Base-by-base conservation (phyloP, 106 monocot species). In the Acanthochlamys bracteata region DNA sequence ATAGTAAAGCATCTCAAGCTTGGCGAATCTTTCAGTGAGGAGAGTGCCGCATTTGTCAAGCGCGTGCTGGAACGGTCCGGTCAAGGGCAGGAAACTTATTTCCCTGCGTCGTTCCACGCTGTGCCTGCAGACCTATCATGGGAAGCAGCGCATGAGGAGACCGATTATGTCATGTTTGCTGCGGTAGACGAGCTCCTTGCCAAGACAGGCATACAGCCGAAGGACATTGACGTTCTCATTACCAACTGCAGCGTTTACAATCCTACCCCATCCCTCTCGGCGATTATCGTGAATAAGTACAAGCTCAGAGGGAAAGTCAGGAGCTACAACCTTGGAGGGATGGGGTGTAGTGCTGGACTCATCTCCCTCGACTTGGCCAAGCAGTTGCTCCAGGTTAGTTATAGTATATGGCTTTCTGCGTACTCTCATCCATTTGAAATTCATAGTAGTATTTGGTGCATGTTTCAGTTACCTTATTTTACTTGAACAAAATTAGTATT, bases 311-410 rank as follows among this genome's bases (percentile, higher is more conserved):
- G 46, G 6, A 46, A 25, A n/a, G 43, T 69, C 43, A 69, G 13
- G 41, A 69, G 69, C 42, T 69, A 58, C 58, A 69, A 43, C 43
- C 69, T 69, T 59, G 51, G 39, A 10, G 54, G 66, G 19, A 66
- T 66, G 66, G 66, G 66, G 23, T 66, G 66, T 52, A 66, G 59
- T 25, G 69, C 59, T n/a, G 59, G 69, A n/a, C 42, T 69, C 42
- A 57, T 69, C 17, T 57, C 59, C 25, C 24, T 69, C 8, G 69
- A 69, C 25, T 43, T 69, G 0, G 69, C 69, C 24, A 57, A 45
- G 22, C 20, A 42, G 19, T 41, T 58, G 24, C 57, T 69, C 16
- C 59, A 69, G 54, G 66, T 63, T 20, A 10, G 55, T 55, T 2
- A 10, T 2, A n/a, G n/a, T 22, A 3, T 1, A 20, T 55, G 55